Base-by-base conservation (phyloP, 768 basidiomycete genomes). In the Collybiopsis confluens region DNA sequence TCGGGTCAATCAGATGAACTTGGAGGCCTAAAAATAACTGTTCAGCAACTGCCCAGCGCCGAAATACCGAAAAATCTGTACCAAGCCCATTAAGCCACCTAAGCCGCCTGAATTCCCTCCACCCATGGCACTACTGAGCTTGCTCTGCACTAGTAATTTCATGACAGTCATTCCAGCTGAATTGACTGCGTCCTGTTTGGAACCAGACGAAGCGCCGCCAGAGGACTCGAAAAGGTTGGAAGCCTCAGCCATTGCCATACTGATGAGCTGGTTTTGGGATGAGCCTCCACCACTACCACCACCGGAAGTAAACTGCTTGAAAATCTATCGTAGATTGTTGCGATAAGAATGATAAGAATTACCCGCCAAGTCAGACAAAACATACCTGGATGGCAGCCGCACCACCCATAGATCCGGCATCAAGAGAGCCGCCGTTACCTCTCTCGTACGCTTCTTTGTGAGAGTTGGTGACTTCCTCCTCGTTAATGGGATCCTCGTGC, bases 161-260 rank as follows among this genome's bases (percentile, higher is more conserved):
- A 91, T 85, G 54, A 90, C 81, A 0, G 87, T 92, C 82, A 86
- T 85, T 2, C 86, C 90, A 42, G 92, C 92, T 11, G 87, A 80
- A 54, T 88, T 90, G 62, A 95, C 83, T 8, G 85, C 85, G 61
- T 92, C 90, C 62, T 95, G 92, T 70, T 90, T 90, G 64, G 77
- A 77, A 9, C 86, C 84, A 10, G 80, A 77, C 3, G 82, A 72
- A 3, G 80, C 77, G 7, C 83, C 82, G 18, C 86, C 87, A 23
- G 79, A 75, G 58, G 78, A 70, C 61, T 91, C 89, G 59, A 93
- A 88, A 45, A 91, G 69, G 64, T 90, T 87, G 15, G 79, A 72
- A 0, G 84, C 88, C 60, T 95, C 86, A 0, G 82, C 81, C 90
- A 96, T 92, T 3, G 93, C 92, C 67, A 92, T 68, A 62, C 88